Percentiles rank a stretch among this genome's conserved stretches.
phyloP scores from a whole-genome alignment of 768 basidiomycete species.

The Lentinula lateritia region DNA sequence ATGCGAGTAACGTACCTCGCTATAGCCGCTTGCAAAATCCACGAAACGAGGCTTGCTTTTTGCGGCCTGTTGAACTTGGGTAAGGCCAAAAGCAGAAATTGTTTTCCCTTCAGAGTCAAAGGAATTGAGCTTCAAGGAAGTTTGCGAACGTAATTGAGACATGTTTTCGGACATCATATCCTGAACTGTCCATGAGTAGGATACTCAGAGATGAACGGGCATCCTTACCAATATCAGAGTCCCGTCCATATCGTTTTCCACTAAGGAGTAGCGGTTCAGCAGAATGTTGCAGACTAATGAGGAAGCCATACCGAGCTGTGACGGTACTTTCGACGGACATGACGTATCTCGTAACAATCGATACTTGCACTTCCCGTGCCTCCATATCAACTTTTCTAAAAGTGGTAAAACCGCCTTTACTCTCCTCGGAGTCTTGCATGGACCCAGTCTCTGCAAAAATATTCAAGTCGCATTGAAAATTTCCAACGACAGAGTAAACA shows the following conservation, averaged over 20 bases:
- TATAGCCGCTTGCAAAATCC: slow-evolving; percentile 64
- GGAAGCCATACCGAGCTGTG: neutral
- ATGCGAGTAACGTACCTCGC: slow-evolving; percentile 42
- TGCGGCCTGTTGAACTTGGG: slow-evolving; percentile 39
- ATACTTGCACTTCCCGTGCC: slow-evolving; percentile 68
- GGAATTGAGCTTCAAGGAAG: slow-evolving; percentile 35
- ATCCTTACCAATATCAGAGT: slow-evolving; percentile 55
- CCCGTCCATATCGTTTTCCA: slow-evolving; percentile 45
- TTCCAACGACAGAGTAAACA: slow-evolving; percentile 18
- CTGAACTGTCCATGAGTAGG: slow-evolving; percentile 27
- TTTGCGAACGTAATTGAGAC: slow-evolving; percentile 50
- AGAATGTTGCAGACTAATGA: neutral
- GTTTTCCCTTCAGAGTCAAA: slow-evolving; percentile 48
- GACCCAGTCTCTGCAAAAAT: slow-evolving; percentile 28
- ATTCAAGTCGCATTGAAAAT: slow-evolving; percentile 47
- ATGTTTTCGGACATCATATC: slow-evolving; percentile 74
- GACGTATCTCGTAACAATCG: slow-evolving; percentile 51
- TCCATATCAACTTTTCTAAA: slow-evolving; percentile 58
- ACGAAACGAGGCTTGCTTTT: slow-evolving; percentile 68
- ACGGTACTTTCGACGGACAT: slow-evolving; percentile 75
- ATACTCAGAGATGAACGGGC: neutral
- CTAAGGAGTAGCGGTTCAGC: slow-evolving; percentile 31
- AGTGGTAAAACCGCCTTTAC: slow-evolving; percentile 49
- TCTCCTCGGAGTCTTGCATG: slow-evolving; percentile 68
- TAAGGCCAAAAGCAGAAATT: slow-evolving; percentile 37